Conservation (phyloP, 805 yeast species). For the Sugiyamaella floridensis region DNA sequence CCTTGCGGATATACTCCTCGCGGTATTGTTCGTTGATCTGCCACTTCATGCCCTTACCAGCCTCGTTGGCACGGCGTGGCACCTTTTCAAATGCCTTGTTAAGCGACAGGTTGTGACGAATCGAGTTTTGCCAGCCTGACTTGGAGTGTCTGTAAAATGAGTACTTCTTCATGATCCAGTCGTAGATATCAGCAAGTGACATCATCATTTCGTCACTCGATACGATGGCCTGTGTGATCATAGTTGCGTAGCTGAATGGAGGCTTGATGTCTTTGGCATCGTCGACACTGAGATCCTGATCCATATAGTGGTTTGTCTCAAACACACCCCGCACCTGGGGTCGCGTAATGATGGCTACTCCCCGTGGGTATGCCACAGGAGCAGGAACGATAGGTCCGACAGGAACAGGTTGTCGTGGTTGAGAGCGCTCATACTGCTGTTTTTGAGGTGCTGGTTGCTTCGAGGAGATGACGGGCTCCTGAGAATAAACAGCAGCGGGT, state of each 20-base stretch:
- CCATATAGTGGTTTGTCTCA: constrained; percentile 24
- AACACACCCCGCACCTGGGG: constrained; percentile 34
- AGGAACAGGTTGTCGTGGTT: not conserved
- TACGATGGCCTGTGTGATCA: constrained; percentile 95
- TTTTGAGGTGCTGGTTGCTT: not conserved
- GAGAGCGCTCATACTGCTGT: not conserved
- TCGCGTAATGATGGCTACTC: constrained; percentile 37
- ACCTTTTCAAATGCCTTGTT: constrained; percentile 98
- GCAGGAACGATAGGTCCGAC: not conserved
- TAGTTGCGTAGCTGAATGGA: constrained; percentile 93
- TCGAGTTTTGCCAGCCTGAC: constrained; percentile 98
- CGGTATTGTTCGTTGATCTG: constrained; percentile 81
- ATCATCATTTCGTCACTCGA: constrained; percentile 82
- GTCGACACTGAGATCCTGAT: constrained; percentile 61
- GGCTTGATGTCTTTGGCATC: constrained; percentile 93
- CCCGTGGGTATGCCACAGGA: constrained; percentile 31
- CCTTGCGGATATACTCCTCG: constrained; percentile 75
- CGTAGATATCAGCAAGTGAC: constrained; percentile 85
- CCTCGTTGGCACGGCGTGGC: constrained; percentile 90
- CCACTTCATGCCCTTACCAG: constrained; percentile 99
- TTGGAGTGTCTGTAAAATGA: constrained; percentile 88
- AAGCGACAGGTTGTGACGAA: constrained; percentile 86
- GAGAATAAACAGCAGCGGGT: not conserved
- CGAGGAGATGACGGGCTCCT: not conserved
- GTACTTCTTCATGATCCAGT: constrained; percentile 80